Percentiles rank a stretch among this genome's conserved stretches.
phyloP scores from a whole-genome alignment of 441 rosid genomes.

The Pelargonium citronellum region DNA sequence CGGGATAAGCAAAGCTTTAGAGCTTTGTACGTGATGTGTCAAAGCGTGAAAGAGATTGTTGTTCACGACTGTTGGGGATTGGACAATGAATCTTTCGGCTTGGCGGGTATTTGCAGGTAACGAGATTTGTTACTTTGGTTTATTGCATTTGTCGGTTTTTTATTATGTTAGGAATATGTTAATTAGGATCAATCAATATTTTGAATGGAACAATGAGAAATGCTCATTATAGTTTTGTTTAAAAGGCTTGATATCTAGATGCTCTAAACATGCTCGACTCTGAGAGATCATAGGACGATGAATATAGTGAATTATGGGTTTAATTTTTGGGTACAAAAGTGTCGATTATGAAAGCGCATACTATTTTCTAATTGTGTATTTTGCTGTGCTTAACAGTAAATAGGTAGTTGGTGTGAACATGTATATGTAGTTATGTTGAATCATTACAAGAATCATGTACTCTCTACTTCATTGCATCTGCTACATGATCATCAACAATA shows the following conservation, averaged over 20 bases:
- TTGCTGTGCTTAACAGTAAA: not conserved
- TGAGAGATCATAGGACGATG: not conserved
- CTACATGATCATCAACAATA: not conserved
- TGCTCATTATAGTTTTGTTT: not conserved
- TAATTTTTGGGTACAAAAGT: not conserved
- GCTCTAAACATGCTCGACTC: no score
- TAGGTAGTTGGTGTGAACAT: not conserved
- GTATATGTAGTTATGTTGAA: not conserved
- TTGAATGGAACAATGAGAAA: not conserved
- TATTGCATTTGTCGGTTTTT: constrained; percentile 10
- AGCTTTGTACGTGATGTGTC: constrained; percentile 56
- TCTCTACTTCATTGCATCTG: not conserved
- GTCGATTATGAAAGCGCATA: not conserved
- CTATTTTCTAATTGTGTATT: not conserved
- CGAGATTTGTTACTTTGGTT: not conserved
- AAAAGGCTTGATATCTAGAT: not conserved
- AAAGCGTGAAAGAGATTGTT: constrained; percentile 40
- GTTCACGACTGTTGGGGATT: constrained; percentile 68
- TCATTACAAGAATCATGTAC: not conserved
- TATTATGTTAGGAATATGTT: not conserved
- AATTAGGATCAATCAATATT: not conserved
- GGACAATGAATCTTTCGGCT: constrained; percentile 45
- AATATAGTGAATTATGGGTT: not conserved
- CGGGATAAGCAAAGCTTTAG: constrained; percentile 46
- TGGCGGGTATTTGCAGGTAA: constrained; percentile 54